A percentile compares a stretch with the other conserved stretches of the same genome.
phyloP scores from a whole-genome alignment of 1,139 yeast species.

The Saccharomyces hybrid region DNA sequence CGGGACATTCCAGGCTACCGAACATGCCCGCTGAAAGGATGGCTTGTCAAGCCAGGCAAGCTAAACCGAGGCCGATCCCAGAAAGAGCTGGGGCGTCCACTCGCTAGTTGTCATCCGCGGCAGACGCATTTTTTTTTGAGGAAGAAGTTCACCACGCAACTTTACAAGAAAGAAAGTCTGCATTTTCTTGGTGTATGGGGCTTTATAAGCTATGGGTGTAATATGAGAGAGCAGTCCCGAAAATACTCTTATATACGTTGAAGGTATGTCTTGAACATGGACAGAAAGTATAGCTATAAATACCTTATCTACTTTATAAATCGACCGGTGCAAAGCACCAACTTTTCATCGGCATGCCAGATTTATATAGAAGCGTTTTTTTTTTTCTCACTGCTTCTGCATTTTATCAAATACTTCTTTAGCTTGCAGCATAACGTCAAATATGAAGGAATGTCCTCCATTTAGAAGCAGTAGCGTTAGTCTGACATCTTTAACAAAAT shows the following conservation, averaged over 20 bases:
- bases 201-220: not conserved
- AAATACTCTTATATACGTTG: no score
- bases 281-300: not conserved
- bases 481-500: conserved; percentile 36
- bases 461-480: conserved; percentile 36
- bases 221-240: not conserved
- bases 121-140: not conserved
- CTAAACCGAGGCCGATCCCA: not conserved
- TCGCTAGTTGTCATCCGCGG: not conserved
- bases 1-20: not conserved
- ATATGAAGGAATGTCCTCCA: conserved; percentile 41
- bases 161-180: not conserved
- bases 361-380: not conserved
- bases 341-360: not conserved
- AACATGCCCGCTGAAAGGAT: not conserved
- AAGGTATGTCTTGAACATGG: not conserved
- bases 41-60: not conserved
- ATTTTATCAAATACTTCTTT: conserved; percentile 36
- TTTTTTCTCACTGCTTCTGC: conserved; percentile 17
- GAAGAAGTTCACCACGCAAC: not conserved
- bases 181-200: not conserved
- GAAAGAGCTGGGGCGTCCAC: no score
- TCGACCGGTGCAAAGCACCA: not conserved
- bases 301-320: not conserved
- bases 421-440: conserved; percentile 37